These are phyloP conservation scores for Starmera stellimalicola DNA, from an alignment of 1,139 yeast genomes.

Conservation along the genomic window DNA sequence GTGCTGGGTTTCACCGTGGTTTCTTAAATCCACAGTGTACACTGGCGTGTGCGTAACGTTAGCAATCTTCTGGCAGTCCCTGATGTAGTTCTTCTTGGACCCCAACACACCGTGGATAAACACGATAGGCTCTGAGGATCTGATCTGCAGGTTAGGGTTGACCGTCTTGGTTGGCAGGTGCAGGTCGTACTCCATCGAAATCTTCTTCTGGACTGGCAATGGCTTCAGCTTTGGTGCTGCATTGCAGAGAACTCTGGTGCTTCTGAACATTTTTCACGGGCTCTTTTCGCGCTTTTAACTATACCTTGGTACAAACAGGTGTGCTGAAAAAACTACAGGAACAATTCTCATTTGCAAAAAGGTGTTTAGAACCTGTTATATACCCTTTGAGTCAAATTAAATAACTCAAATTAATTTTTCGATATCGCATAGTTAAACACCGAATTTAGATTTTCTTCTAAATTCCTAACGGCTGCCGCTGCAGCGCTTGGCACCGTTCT, in stretches of 20 bases:
- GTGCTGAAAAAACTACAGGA: too few species aligned
- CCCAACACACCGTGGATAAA: conserved; percentile 44
- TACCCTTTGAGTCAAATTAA: too few species aligned
- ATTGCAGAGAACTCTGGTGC: too few species aligned
- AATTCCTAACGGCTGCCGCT: too few species aligned
- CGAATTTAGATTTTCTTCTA: too few species aligned
- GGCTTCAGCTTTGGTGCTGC: conserved; percentile 4
- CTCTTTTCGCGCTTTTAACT: too few species aligned
- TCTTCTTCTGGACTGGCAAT: conserved; percentile 18
- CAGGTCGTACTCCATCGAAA: conserved; percentile 16
- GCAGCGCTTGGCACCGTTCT: too few species aligned
- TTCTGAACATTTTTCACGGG: conserved; percentile 3
- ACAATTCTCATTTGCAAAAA: too few species aligned
- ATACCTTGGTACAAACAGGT: too few species aligned
- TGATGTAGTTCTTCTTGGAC: conserved; percentile 30
- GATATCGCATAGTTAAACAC: too few species aligned
- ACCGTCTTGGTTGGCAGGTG: conserved; percentile 19
- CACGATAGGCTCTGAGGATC: conserved; percentile 26
- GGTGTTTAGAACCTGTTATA: too few species aligned
- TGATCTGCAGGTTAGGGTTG: conserved; percentile 16
- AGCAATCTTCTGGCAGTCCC: conserved; percentile 29
- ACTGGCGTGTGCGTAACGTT: conserved; percentile 24
- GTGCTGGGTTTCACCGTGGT: conserved; percentile 37
- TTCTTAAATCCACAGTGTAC: conserved; percentile 36
- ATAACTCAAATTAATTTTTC: too few species aligned